Evolutionary conservation across 2,329 filamentous ascomycete genomes (phyloP).

Genomic region (Lecanicillium sp.): DNA sequence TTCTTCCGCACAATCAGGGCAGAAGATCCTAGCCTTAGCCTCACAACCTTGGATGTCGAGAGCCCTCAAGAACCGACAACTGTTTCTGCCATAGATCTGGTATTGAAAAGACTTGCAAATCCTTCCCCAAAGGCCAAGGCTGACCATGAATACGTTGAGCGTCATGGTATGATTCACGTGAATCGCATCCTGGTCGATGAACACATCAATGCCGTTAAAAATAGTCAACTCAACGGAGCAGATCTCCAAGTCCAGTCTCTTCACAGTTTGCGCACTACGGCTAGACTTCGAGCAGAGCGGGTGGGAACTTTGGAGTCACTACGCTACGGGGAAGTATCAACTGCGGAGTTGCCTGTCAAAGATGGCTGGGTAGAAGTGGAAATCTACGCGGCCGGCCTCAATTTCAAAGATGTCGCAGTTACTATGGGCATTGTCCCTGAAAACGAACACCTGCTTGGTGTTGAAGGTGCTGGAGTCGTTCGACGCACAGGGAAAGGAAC

Average conservation of each 20-base stretch:
- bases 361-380: slow-evolving; percentile 10
- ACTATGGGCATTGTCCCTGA: slow-evolving; percentile 11
- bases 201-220: slow-evolving; percentile 7
- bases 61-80: background rate
- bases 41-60: slow-evolving; percentile 4
- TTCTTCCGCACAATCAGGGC: slow-evolving; percentile 5
- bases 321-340: slow-evolving; percentile 12
- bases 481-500: slow-evolving; percentile 9
- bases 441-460: slow-evolving; percentile 9
- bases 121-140: slow-evolving; percentile 14
- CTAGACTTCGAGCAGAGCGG: slow-evolving; percentile 1
- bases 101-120: slow-evolving; percentile 12
- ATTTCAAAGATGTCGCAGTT: slow-evolving; percentile 12
- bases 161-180: slow-evolving; percentile 16
- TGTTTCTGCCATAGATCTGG: slow-evolving; percentile 3
- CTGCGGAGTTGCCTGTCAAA: background rate
- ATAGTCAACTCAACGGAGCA: background rate
- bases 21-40: slow-evolving; percentile 1
- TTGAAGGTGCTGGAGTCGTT: slow-evolving; percentile 15
- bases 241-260: background rate
- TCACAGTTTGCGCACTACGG: background rate
- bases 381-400: slow-evolving; percentile 6
- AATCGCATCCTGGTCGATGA: slow-evolving; percentile 14
- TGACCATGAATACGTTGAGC: slow-evolving; percentile 15
- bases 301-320: slow-evolving; percentile 4